Evolutionary conservation across 176 grass and related monocot genomes (phyloP), one percentile per base, ranked within the genome.

Genomic region (Raddia guianensis): DNA sequence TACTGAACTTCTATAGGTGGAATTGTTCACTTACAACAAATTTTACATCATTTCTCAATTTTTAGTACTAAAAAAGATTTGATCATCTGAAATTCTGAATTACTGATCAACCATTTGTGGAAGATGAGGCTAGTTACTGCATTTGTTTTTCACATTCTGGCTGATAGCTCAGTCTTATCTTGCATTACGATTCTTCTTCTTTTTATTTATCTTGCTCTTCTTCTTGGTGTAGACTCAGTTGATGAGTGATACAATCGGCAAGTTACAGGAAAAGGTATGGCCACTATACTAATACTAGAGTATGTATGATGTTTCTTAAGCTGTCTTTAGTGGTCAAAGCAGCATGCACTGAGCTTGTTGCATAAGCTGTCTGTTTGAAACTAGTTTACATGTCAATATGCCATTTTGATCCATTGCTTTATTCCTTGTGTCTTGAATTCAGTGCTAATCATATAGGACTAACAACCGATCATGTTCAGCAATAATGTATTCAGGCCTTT

Each of bases 241-340:
- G 67, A 20, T 33, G 53, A 56, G 15, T 6, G 16, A 62, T 40
- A 72, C 5, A 8, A 37, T 72, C 10, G 45, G 20, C 55, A 37
- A 2, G n/a, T 33, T 62, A 35, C 67, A 81, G 27, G 68, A 81
- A 70, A 81, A 62, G 79, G 43, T 81, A 47, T 49, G 79, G 45
- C 68, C 9, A 34, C 5, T 56, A 68, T 57, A 69, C 12, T 13
- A 65, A 16, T 16, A 67, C 6, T 2, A 54, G 15, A 16, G 5
- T 15, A 7, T 54, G 52, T 0, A 2, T 54, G n/a, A 47, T 44
- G 13, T 27, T 32, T 79, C 49, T 32, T 65, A 79, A 66, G 48
- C 9, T 67, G 51, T 66, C 33, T 79, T 16, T 67, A 55, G 35
- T 32, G 6, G 49, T 18, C 60, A 51, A 49, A 44, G 33, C 77